These are phyloP conservation scores for Venturia pyrina DNA, from an alignment of 2,329 filamentous ascomycete genomes.

Conservation along the genomic window DNA sequence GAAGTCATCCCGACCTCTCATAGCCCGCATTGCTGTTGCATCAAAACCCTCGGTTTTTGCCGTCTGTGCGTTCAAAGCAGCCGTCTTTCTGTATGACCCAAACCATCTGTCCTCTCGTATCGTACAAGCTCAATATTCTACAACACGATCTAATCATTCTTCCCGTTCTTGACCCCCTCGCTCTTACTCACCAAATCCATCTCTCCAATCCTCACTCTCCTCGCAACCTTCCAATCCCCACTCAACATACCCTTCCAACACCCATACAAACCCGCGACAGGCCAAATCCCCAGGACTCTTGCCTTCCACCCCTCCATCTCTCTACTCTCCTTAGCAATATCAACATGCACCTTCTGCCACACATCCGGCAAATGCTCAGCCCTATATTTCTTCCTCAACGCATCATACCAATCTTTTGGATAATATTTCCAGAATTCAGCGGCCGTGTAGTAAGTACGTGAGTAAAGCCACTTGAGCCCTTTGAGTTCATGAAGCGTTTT, in stretches of 20 bases:
- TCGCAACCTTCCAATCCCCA: constrained; percentile 13
- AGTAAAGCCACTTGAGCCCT: constrained; percentile 62
- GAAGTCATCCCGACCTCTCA: too few relatives aligned
- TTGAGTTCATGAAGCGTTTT: constrained; percentile 46
- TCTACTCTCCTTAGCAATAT: constrained; percentile 10
- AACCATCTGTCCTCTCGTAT: not conserved
- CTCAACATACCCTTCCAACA: constrained; percentile 13
- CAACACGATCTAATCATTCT: not conserved
- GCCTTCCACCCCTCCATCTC: constrained; percentile 9
- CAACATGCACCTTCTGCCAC: constrained; percentile 50
- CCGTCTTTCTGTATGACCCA: not conserved
- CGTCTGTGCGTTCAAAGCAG: not conserved
- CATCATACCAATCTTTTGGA: constrained; percentile 49
- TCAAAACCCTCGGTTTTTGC: not conserved
- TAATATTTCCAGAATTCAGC: constrained; percentile 60
- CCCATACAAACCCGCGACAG: constrained; percentile 12
- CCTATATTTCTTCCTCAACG: constrained; percentile 46
- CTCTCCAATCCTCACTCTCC: constrained; percentile 4
- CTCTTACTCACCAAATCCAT: constrained; percentile 1
- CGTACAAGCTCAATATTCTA: not conserved
- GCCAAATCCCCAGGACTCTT: constrained; percentile 3
- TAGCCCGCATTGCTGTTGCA: too few relatives aligned
- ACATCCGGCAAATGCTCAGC: constrained; percentile 52
- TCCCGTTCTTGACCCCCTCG: not conserved
- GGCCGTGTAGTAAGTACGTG: constrained; percentile 57